These are phyloP conservation scores for Heliosperma pusillum DNA, from an alignment of 148 eudicot genomes.

Conservation along the genomic window DNA sequence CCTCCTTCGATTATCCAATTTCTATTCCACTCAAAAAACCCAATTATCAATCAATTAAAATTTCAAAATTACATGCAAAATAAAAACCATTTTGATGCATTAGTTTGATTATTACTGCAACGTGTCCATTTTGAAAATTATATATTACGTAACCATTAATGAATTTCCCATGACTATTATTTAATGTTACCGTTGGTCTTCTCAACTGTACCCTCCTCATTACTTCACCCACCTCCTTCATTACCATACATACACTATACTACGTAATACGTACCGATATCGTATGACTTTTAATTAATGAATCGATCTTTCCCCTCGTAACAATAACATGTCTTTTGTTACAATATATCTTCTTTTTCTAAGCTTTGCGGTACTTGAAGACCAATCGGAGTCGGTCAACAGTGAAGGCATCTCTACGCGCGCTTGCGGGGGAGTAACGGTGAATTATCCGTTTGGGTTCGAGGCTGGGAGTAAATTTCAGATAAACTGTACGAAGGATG, in stretches of 20 bases:
- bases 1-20: background rate
- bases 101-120: too few species aligned
- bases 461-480: slow-evolving; percentile 45
- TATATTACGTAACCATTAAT: background rate
- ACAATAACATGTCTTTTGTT: too few species aligned
- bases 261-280: too few species aligned
- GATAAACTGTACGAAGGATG: slow-evolving; percentile 36
- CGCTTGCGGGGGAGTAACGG: slow-evolving; percentile 34
- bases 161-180: slow-evolving; percentile 9
- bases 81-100: too few species aligned
- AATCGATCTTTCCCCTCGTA: too few species aligned
- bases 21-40: background rate
- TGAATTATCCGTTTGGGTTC: slow-evolving; percentile 73
- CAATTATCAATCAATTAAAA: background rate
- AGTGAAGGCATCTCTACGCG: slow-evolving; percentile 28
- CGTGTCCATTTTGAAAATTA: background rate
- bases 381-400: background rate
- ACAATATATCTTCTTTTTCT: background rate
- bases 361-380: background rate
- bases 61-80: background rate
- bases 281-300: too few species aligned
- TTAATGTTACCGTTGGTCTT: slow-evolving; percentile 18
- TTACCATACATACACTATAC: too few species aligned
- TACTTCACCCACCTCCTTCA: background rate
- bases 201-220: slow-evolving; percentile 9